These are phyloP conservation scores for Sporisorium exsertum DNA, from an alignment of 1,284 basidiomycete species.

Conservation along the genomic window DNA sequence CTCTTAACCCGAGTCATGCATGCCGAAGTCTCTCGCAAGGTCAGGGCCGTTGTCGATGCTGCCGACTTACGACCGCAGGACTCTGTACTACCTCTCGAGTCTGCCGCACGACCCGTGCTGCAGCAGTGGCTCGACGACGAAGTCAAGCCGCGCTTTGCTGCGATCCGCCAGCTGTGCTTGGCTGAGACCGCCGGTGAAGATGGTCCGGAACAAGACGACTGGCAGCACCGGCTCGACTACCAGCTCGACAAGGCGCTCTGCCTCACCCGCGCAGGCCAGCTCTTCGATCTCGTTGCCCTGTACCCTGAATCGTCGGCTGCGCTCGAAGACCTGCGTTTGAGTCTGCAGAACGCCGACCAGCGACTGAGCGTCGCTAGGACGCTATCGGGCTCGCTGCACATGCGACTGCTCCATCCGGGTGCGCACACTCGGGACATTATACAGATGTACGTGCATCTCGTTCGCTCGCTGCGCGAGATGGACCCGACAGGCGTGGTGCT, in stretches of 20 bases:
- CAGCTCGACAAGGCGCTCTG: slow-evolving; percentile 54
- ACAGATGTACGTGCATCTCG: slow-evolving; percentile 91
- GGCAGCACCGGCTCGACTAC: slow-evolving; percentile 49
- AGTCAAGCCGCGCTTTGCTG: slow-evolving; percentile 35
- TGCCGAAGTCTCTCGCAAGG: slow-evolving; percentile 40
- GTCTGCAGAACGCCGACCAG: slow-evolving; percentile 55
- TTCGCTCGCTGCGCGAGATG: slow-evolving; percentile 87
- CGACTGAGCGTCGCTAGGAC: slow-evolving; percentile 76
- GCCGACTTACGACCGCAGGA: slow-evolving; percentile 26
- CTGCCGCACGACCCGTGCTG: slow-evolving; percentile 28
- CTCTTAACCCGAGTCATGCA: slow-evolving; percentile 36
- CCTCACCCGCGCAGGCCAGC: slow-evolving; percentile 71
- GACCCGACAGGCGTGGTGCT: slow-evolving; percentile 92
- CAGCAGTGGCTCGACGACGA: slow-evolving; percentile 40
- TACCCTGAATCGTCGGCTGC: slow-evolving; percentile 88
- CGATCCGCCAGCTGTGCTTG: slow-evolving; percentile 29
- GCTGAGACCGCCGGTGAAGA: not conserved
- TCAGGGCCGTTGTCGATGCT: slow-evolving; percentile 28
- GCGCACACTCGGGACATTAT: slow-evolving; percentile 94
- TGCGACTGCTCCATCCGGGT: slow-evolving; percentile 90
- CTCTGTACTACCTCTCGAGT: slow-evolving; percentile 32
- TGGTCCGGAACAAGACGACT: slow-evolving; percentile 8
- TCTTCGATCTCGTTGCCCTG: slow-evolving; percentile 95
- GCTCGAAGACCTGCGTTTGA: slow-evolving; percentile 85
- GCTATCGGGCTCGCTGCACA: slow-evolving; percentile 73